A percentile compares a stretch with the other conserved stretches of the same genome.
Evolutionary conservation across 495 filamentous ascomycete genomes (phyloP).

Genomic region (Platismatia glauca): DNA sequence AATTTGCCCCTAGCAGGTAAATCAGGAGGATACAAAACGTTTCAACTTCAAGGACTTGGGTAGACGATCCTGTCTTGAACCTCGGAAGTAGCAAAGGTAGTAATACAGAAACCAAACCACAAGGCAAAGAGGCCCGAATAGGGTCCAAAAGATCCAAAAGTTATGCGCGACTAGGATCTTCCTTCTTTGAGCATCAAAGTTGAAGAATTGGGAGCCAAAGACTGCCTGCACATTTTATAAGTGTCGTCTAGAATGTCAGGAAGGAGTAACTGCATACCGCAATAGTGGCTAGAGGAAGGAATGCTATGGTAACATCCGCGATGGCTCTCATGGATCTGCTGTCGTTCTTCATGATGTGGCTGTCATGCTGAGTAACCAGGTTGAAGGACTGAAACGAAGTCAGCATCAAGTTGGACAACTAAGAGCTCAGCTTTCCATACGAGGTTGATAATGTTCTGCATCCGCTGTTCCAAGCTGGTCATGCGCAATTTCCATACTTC

Average conservation of each 20-base stretch:
- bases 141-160: constrained; percentile 16
- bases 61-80: neutral
- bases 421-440: no score
- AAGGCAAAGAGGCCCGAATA: neutral
- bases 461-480: constrained; percentile 3
- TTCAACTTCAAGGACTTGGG: no score
- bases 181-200: neutral
- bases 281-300: constrained; percentile 17
- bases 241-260: neutral
- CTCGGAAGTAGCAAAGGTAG: neutral
- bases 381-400: constrained; percentile 12
- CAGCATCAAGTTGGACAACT: neutral
- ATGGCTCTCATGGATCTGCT: constrained; percentile 20
- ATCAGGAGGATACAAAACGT: no score
- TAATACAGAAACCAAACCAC: neutral
- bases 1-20: no score
- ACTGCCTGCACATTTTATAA: neutral
- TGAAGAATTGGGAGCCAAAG: constrained; percentile 16
- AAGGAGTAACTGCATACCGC: constrained; percentile 7
- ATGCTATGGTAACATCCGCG: constrained; percentile 14
- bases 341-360: constrained; percentile 9
- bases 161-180: constrained; percentile 6
- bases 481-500: constrained; percentile 12
- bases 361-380: constrained; percentile 5
- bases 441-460: constrained; percentile 17